Evolutionary conservation across 2,329 filamentous ascomycete genomes (phyloP), one percentile per base, ranked within the genome.

Genomic region (Aurifilum marmelostoma): DNA sequence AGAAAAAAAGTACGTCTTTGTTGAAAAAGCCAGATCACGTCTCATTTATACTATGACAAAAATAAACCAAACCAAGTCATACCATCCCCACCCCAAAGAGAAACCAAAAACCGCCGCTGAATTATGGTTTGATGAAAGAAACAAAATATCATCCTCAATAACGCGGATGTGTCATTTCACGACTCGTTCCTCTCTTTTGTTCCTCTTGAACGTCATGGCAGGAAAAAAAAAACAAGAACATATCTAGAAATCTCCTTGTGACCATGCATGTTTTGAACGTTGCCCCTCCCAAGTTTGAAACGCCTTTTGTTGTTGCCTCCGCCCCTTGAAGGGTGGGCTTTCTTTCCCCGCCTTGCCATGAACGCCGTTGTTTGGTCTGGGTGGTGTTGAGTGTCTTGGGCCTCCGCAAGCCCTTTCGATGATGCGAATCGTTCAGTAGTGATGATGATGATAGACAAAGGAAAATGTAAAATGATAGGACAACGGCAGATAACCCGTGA

Each of bases 371-470:
- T 59, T 16, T 59, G 34, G 18, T n/a, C 16, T 2, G 7, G 56
- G 18, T 59, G 21, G 18, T 59, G 32, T 21, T 59, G 56, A 34
- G 56, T 37, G 9, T 16, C 16, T n/a, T 59, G 34, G 27, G 41
- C 61, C 61, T 29, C 61, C 41, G 61, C 27, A 50, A 32, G 61
- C 61, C 39, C 8, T 27, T 32, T 21, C 32, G 11, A 32, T 21
- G 9, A 29, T 59, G 56, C 37, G 12, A 16, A 59, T 63, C 34
- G 61, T 50, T 43, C 16, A 3, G 54, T 32, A n/a, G 12, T 62
- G 29, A 47, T 58, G 41, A 32, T 47, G 41, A 47, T 63, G 52
- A 66, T 60, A 56, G 59, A 66, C 61, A 67, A 67, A 62, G n/a
- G 54, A 64, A 52, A 65, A 9, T n/a, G 18, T 29, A 41, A 29